phyloP scores from a whole-genome alignment of 2,329 filamentous ascomycete genomes.

The Ophiostoma sp. region DNA sequence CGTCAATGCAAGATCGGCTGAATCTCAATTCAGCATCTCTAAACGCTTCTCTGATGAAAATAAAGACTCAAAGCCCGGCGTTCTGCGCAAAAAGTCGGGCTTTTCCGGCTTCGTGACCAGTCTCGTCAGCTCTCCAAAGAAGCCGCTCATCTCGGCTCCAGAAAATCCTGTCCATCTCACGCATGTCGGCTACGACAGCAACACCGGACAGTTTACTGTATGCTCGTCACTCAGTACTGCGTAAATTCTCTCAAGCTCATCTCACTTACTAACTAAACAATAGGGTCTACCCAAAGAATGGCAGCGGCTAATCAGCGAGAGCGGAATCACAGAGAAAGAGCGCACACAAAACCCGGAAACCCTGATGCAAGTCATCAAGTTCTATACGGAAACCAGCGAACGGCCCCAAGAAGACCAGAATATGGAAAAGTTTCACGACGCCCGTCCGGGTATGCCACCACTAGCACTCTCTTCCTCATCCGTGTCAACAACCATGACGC shows the following conservation, averaged over 20 bases:
- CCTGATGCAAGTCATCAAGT: constrained; percentile 90
- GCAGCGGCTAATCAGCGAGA: constrained; percentile 92
- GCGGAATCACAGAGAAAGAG: constrained; percentile 92
- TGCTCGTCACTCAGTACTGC: constrained; percentile 34
- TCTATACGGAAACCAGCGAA: constrained; percentile 93
- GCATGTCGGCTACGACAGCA: constrained; percentile 94
- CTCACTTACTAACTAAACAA: constrained; percentile 8
- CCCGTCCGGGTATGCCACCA: constrained; percentile 51
- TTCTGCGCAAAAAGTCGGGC: constrained; percentile 74
- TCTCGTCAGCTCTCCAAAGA: constrained; percentile 75
- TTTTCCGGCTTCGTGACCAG: constrained; percentile 86
- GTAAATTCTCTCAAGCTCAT: neutral
- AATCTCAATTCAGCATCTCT: constrained; percentile 47
- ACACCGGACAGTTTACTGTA: constrained; percentile 94
- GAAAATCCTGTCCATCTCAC: constrained; percentile 98
- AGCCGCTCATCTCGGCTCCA: constrained; percentile 91
- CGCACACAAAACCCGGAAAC: constrained; percentile 93
- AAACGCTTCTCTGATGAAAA: constrained; percentile 78
- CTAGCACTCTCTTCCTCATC: constrained; percentile 41
- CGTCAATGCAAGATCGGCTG: constrained; percentile 33
- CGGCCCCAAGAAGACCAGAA: constrained; percentile 75
- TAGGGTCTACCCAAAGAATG: constrained; percentile 95
- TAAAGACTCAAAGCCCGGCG: constrained; percentile 49
- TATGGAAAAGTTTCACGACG: constrained; percentile 94
- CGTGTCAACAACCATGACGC: constrained; percentile 38